Evolutionary conservation across 306 rosid genomes (phyloP), one percentile per base, ranked within the genome.

Genomic region (Psophocarpus tetragonolobus): DNA sequence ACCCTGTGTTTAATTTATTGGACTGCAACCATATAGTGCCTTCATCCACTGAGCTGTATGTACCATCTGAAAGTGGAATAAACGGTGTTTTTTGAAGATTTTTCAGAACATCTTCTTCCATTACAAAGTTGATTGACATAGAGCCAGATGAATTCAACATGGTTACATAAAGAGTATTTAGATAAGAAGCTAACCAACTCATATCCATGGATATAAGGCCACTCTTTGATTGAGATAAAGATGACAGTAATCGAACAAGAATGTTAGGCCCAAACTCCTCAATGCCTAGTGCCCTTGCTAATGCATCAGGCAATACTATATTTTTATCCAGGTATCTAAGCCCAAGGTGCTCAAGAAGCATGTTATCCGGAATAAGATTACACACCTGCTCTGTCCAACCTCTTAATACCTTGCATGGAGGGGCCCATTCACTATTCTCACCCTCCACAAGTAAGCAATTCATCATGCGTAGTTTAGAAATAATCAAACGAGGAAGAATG

Each of bases 11-110:
- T 50, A 65, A 77, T 24, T 76, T 67, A 81, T 88, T 89, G 78
- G 80, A 83, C 42, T 87, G 95, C 77, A 94, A 81, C 98, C 98
- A 94, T 75, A 94, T 92, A 69, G 95, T 85, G 48, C 97, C 97
- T 75, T 87, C 91, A 73, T 84, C 73, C 15, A 92, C 78, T 35
- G 98, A 87, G 61, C 92, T 83, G 87, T 73, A 91, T 36, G 90
- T 83, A 76, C 97, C 97, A 87, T 94, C 88, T 68, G 98, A 94
- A 78, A 94, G 98, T 81, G 97, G 98, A 76, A 94, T 83, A 75
- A 90, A 88, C 8, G 92, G 82, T 15, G 74, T 81, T 68, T 85
- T 92, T 76, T 41, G 70, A 65, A 92, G 97, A 64, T 69, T 61
- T 67, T 82, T 78, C 47, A 75, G 53, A 39, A 89, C 76, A 73